These are phyloP conservation scores for Stereocaulon alpinum DNA, from an alignment of 495 filamentous ascomycete genomes.

Conservation along the genomic window DNA sequence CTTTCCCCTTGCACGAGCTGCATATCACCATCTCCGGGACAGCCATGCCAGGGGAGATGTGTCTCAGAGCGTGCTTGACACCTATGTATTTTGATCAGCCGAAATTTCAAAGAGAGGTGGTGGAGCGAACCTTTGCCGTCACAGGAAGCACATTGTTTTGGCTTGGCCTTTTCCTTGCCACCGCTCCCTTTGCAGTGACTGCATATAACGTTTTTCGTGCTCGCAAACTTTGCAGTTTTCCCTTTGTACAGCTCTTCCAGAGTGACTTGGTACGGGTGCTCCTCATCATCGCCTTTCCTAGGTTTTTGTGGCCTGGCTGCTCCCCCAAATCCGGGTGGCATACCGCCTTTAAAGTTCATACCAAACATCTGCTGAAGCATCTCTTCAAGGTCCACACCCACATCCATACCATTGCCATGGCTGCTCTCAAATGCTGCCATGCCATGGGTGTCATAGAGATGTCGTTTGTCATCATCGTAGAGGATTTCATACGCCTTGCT, in stretches of 20 bases:
- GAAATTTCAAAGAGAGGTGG: neutral
- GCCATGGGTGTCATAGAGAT: conserved; percentile 84
- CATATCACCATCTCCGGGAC: conserved; percentile 66
- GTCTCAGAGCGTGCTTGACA: conserved; percentile 56
- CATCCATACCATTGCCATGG: conserved; percentile 54
- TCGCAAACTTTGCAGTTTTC: conserved; percentile 91
- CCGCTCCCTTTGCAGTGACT: conserved; percentile 76
- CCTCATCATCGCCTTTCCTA: conserved; percentile 67
- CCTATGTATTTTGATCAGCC: conserved; percentile 30
- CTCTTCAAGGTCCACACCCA: conserved; percentile 76
- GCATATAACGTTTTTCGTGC: conserved; percentile 87
- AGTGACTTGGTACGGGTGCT: conserved; percentile 80
- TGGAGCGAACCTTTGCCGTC: conserved; percentile 50
- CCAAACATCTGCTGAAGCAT: conserved; percentile 92
- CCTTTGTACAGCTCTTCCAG: conserved; percentile 96
- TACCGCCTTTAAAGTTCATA: conserved; percentile 41
- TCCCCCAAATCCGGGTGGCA: conserved; percentile 34
- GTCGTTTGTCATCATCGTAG: conserved; percentile 85
- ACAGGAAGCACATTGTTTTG: conserved; percentile 76
- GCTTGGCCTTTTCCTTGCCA: conserved; percentile 83
- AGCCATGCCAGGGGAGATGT: conserved; percentile 71
- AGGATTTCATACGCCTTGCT: conserved; percentile 96
- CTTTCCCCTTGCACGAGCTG: conserved; percentile 67
- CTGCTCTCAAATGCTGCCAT: conserved; percentile 83
- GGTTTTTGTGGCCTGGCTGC: conserved; percentile 43